Base-by-base conservation (phyloP, 1,139 yeast species). In the Kodamaea sp. region DNA sequence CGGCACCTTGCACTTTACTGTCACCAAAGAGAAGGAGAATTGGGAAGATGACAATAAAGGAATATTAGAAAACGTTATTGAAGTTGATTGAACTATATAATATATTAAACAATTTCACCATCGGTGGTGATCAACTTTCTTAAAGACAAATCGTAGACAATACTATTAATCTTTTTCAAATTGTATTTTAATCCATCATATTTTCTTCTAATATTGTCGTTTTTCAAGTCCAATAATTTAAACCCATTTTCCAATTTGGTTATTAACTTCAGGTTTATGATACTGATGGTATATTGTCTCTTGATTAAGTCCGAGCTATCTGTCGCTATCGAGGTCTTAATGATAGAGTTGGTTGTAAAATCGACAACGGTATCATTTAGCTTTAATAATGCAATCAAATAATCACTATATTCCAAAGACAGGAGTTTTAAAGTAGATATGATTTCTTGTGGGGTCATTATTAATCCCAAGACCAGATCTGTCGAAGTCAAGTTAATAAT, bases 181-280 rank as follows among this genome's bases (percentile, higher is more conserved):
- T 46, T 56, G 40, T 62, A 62, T 48, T 62, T 62, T 46, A 62
- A 51, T 7, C 63, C 63, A 35, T 62, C 67, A 38, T 49, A 61
- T 37, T 53, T 59, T 38, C 63, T 55, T 40, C 67, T 50, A 22
- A 62, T 42, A 10, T 38, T 46, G 34, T 62, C 67, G 37, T 62
- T 62, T 40, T 61, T 62, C 43, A 62, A 56, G 42, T 62, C 67
- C 45, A 62, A 50, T 38, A 55, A 48, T 42, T 58, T 62, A 42
- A 59, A 62, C 5, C 65, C 67, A 12, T 39, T 47, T 40, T 58
- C 64, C 31, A 60, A 48, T 29, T 53, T 57, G 7, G 58, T 45
- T 12, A 59, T 51, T n/a, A 60, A 39, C 39, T 57, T 52, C 45
- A 54, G 55, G 42, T 62, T 62, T 12, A 60, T 38, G 9, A 57